Evolutionary conservation across 345 rosid species (phyloP), one percentile per base, ranked within the genome.

Genomic region (Eucalyptus cloeziana): DNA sequence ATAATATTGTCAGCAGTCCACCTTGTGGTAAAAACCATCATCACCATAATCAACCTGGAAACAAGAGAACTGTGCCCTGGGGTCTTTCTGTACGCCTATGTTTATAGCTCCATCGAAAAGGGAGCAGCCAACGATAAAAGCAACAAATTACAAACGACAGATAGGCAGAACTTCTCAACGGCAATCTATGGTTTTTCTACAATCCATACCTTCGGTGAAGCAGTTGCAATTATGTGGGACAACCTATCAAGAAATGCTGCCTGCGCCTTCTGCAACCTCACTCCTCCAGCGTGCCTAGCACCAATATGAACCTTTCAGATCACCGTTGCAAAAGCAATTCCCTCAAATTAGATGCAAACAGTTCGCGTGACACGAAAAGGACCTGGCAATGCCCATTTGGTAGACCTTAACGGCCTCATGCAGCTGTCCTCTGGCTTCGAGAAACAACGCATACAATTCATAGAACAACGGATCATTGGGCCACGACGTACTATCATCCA

Each of bases 381-480:
- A 95, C 99, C 98, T 95, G 76, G 91, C 91, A 88, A 98, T 95
- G 81, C 99, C 99, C 87, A 90, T 92, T 87, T 91, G 95, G 92
- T 96, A 97, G 90, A 95, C 95, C 90, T 60, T 89, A 88, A 93
- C 76, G 37, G 98, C 97, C 86, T 94, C 94, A 85, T 85, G 90
- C 97, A 96, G 96, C 79, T 92, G 92, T 91, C 95, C 98, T 91
- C 94, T 97, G 44, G 93, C 93, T 93, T 98, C 99, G 49, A 98
- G 98, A 87, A 97, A 93, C 49, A 91, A 76, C 30, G 99, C 98
- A 85, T 93, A 97, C 95, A 96, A 92, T 90, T 96, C 97, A 91
- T 98, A 98, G 64, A 95, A 96, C 88, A 91, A 89, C 31, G 97
- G 90, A 88, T 92, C 81, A 21, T 92, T 91, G 15, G 90, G 76